Percentiles rank a stretch among this genome's conserved stretches.
Evolutionary conservation across 495 filamentous ascomycete species (phyloP).

Genomic region (Penicillium cinerascens): DNA sequence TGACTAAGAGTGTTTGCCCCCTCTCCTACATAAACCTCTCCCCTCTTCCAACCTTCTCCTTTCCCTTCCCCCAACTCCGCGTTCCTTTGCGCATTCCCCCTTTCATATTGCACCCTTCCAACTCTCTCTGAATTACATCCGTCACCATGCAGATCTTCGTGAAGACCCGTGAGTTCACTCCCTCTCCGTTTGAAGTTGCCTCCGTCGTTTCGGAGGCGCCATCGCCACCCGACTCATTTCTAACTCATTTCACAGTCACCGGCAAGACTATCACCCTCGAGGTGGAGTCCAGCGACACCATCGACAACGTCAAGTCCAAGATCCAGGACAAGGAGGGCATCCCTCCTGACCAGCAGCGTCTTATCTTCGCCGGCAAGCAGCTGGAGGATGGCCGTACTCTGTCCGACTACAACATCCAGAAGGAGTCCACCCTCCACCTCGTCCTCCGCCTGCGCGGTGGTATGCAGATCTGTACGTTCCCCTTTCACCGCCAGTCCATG

Average conservation of each 20-base stretch:
- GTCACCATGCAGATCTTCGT: conserved; percentile 93
- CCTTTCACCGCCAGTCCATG: conserved; percentile 5
- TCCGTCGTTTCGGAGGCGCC: not conserved
- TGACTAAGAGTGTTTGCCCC: conserved; percentile 43
- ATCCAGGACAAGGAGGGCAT: conserved; percentile 99
- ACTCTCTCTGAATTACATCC: conserved; percentile 11
- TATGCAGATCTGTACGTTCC: conserved; percentile 89
- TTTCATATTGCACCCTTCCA: conserved; percentile 3
- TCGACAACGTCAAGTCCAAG: conserved; percentile 99
- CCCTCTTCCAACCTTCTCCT: conserved; percentile 12
- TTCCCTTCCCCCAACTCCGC: conserved; percentile 1
- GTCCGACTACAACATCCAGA: conserved; percentile 98
- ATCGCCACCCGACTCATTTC: conserved; percentile 6
- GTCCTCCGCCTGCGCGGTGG: conserved; percentile 97
- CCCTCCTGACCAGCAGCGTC: conserved; percentile 93
- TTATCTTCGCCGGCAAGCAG: conserved; percentile 99
- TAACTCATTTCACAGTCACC: conserved; percentile 52
- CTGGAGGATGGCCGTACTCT: conserved; percentile 95
- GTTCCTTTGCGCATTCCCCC: conserved; percentile 11
- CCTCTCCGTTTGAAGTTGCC: not conserved
- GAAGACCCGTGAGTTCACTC: conserved; percentile 75
- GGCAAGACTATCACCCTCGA: conserved; percentile 99
- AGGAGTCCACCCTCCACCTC: conserved; percentile 92
- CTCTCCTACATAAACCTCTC: conserved; percentile 28
- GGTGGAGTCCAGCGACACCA: conserved; percentile 96